Base-by-base conservation (phyloP, 2,329 filamentous ascomycete species). In the Ampelomyces quisqualis region DNA sequence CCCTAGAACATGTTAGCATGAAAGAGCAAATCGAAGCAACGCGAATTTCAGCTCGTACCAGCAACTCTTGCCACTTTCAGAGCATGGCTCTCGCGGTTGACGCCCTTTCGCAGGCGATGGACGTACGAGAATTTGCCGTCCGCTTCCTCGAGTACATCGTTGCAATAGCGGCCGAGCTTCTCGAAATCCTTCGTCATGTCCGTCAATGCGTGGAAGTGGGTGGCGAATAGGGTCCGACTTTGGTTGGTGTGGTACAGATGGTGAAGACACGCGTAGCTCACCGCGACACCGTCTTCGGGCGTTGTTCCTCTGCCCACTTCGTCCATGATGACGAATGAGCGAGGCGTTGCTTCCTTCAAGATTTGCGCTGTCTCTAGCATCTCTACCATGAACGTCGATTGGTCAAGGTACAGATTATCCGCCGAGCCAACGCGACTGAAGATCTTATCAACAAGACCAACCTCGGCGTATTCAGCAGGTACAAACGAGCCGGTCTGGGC, bases 361-460 rank as follows among this genome's bases (percentile, higher is more conserved):
- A 98, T 98, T 18, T 86, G 79, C 2, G 91, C 90, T 14, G 93
- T 95, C 70, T 98, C 93, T 2, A 96, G 78, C 93, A 98, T 98
- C 72, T 98, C 93, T 1, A 97, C 89, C 93, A 98, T 97, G 70
- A 98, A 98, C 0, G 94, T 98, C 38, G 89, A 95, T 68, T 97
- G 90, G 71, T 95, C 87, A 35, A 83, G 81, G 72, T 87, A 96
- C n/a, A 98, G 76, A 64, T 95, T 91, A 67, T 98, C 94, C 2
- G 91, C 93, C 1, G 90, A 94, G 2, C 93, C 93, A 18, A 63
- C 73, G 3, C 93, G 87, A 62, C 86, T 93, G 73, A 95, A 97
- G 38, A 98, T 85, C 58, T 91, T 89, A 70, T 98, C 93, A n/a
- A 96, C 90, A 29, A 98, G 76, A 1, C 91, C 90, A 18, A 98